These are phyloP conservation scores for Paxillus ammoniavirescens DNA, from an alignment of 768 basidiomycete species.

Conservation along the genomic window DNA sequence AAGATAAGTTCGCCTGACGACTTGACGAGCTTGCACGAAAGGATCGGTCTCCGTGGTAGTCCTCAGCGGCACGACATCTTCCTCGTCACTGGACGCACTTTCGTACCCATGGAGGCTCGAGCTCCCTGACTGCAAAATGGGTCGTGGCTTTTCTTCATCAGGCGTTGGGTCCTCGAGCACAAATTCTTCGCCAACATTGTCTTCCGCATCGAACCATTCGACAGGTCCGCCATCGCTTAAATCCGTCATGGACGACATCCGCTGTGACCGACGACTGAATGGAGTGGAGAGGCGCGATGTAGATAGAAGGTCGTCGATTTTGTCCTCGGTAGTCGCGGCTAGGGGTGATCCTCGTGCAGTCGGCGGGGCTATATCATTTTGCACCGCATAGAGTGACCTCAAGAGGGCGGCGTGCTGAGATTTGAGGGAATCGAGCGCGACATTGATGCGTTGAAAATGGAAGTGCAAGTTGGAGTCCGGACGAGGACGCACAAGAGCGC, in stretches of 20 bases:
- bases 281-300: conserved; percentile 25
- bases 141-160: conserved; percentile 39
- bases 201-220: conserved; percentile 80
- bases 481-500: conserved; percentile 14
- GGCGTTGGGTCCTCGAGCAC: conserved; percentile 48
- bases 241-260: conserved; percentile 48
- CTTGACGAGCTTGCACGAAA: conserved; percentile 18
- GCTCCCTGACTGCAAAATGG: conserved; percentile 40
- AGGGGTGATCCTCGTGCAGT: conserved; percentile 32
- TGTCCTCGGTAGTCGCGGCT: conserved; percentile 50
- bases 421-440: conserved; percentile 53
- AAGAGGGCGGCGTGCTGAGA: conserved; percentile 55
- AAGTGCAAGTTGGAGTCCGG: conserved; percentile 16
- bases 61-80: conserved; percentile 19
- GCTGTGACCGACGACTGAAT: conserved; percentile 36
- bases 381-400: conserved; percentile 38
- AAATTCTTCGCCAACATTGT: conserved; percentile 53
- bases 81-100: conserved; percentile 49
- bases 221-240: conserved; percentile 46
- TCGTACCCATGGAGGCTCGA: conserved; percentile 40
- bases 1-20: conserved; percentile 53
- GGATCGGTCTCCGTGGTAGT: conserved; percentile 5
- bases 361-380: conserved; percentile 27
- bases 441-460: conserved; percentile 43
- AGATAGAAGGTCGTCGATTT: conserved; percentile 30